A percentile compares a stretch with the other conserved stretches of the same genome.
Conservation (phyloP, 1,284 basidiomycete genomes). For the Volvariella volvacea region DNA sequence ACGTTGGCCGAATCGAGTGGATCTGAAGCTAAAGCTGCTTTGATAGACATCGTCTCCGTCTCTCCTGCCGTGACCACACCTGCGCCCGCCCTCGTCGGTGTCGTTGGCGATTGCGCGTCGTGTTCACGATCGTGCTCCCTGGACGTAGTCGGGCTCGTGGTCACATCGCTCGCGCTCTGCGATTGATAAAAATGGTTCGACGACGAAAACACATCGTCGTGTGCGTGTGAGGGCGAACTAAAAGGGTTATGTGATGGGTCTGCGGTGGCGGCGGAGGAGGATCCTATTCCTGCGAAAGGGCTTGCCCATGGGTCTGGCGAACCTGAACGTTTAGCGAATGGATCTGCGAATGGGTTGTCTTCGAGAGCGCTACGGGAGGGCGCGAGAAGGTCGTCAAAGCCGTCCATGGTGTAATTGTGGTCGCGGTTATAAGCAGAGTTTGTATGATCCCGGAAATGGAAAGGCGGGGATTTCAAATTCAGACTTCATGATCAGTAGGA, state of each 20-base stretch:
- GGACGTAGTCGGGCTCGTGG: too few relatives aligned
- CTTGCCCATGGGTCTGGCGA: constrained; percentile 77
- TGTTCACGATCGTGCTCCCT: too few relatives aligned
- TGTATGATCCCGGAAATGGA: too few relatives aligned
- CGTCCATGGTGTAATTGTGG: constrained; percentile 55
- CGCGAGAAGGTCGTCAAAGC: constrained; percentile 74
- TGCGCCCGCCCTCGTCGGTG: too few relatives aligned
- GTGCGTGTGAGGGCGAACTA: constrained; percentile 10
- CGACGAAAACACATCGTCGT: not conserved
- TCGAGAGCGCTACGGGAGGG: constrained; percentile 56
- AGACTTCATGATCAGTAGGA: too few relatives aligned
- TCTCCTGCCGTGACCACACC: not conserved
- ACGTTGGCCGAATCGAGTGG: constrained; percentile 37
- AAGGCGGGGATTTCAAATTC: too few relatives aligned
- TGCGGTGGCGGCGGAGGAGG: constrained; percentile 6
- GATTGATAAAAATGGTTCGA: too few relatives aligned
- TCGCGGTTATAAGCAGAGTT: too few relatives aligned
- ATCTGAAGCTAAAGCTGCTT: constrained; percentile 16
- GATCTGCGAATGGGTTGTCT: constrained; percentile 73
- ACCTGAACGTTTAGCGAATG: constrained; percentile 57
- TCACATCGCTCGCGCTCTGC: too few relatives aligned
- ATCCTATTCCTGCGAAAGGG: constrained; percentile 26
- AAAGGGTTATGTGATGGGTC: constrained; percentile 1
- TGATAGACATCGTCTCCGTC: not conserved
- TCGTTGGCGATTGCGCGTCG: too few relatives aligned